A percentile compares a stretch with the other conserved stretches of the same genome.
phyloP scores from a whole-genome alignment of 108 stramenopile genomes.

The Parmales sp. region DNA sequence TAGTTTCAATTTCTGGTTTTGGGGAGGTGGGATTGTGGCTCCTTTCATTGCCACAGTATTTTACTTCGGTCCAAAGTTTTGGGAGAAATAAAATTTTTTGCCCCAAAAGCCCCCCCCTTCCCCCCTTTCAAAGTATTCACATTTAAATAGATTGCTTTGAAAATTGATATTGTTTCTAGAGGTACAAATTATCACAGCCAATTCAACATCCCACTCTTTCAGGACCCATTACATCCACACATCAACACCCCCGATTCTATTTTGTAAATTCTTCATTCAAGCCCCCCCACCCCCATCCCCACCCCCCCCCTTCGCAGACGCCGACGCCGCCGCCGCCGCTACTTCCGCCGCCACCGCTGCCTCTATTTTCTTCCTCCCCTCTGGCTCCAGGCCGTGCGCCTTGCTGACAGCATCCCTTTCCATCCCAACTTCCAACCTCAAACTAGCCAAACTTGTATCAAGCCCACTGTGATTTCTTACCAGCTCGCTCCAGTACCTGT shows the following conservation, averaged over 20 bases:
- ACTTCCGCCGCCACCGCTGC: no score
- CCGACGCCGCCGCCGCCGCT: background rate
- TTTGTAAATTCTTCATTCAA: background rate
- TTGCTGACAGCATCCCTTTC: no score
- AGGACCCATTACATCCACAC: no score
- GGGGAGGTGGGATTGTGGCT: constrained; percentile 6
- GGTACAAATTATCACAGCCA: no score
- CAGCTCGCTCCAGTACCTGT: constrained; percentile 7
- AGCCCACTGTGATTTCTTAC: background rate
- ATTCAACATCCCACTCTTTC: no score
- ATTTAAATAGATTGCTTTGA: background rate
- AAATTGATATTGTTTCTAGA: no score
- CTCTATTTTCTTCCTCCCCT: no score
- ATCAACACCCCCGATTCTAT: no score
- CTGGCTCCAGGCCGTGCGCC: no score
- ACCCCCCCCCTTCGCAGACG: background rate
- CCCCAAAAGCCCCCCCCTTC: background rate
- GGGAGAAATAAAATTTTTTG: background rate
- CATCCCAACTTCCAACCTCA: background rate
- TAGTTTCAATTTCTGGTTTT: background rate
- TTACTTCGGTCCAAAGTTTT: constrained; percentile 4
- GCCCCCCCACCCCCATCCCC: background rate
- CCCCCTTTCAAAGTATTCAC: background rate
- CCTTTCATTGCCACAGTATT: constrained; percentile 2
- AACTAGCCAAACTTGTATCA: background rate